Conservation (phyloP, 805 yeast species). For the Metschnikowia similis region DNA sequence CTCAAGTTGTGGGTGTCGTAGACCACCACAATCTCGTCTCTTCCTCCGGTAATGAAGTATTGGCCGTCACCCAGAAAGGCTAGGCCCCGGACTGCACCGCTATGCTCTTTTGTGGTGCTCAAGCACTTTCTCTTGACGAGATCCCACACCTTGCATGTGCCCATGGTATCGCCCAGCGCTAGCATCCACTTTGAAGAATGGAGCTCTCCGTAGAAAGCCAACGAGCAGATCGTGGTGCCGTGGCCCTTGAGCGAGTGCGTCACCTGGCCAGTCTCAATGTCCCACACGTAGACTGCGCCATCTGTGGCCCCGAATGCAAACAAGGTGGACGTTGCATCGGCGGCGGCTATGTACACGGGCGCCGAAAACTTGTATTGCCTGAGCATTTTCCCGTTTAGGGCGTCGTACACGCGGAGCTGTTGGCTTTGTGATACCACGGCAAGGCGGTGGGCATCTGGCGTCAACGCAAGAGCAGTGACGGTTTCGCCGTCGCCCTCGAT, state of each 20-base stretch:
- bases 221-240: constrained; percentile 78
- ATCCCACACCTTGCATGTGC: constrained; percentile 54
- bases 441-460: constrained; percentile 69
- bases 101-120: constrained; percentile 66
- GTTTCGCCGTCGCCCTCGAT: constrained; percentile 83
- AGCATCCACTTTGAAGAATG: constrained; percentile 70
- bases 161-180: constrained; percentile 65
- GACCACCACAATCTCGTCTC: constrained; percentile 72
- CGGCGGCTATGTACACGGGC: constrained; percentile 74
- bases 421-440: constrained; percentile 82
- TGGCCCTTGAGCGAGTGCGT: constrained; percentile 94
- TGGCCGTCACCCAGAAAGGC: constrained; percentile 54
- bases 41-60: constrained; percentile 72
- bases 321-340: constrained; percentile 77
- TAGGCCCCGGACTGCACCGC: constrained; percentile 80
- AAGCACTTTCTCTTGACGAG: constrained; percentile 71
- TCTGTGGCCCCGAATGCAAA: constrained; percentile 95
- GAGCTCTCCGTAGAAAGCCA: constrained; percentile 67
- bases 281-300: constrained; percentile 89
- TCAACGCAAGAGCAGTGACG: constrained; percentile 67
- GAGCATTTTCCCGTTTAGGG: constrained; percentile 36
- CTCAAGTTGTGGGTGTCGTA: constrained; percentile 49
- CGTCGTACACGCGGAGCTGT: constrained; percentile 62
- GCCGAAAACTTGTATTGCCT: constrained; percentile 62
- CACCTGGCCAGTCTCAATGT: constrained; percentile 77